These are phyloP conservation scores for Daldinia vernicosa DNA, from an alignment of 495 filamentous ascomycete genomes.

Conservation along the genomic window DNA sequence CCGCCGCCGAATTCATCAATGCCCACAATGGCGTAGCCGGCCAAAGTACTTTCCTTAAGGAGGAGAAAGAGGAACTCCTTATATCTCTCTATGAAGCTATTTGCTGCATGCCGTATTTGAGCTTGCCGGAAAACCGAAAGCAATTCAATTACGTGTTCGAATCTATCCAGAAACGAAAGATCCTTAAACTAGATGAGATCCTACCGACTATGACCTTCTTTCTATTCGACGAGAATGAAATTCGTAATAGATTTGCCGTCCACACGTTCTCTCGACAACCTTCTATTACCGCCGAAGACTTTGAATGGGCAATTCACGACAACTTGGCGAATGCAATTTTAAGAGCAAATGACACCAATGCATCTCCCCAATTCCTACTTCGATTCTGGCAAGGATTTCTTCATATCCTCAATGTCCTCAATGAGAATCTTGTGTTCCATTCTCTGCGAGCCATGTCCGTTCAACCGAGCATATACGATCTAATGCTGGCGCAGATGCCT, in stretches of 20 bases:
- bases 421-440: slow-evolving; percentile 78
- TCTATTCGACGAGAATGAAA: slow-evolving; percentile 72
- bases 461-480: slow-evolving; percentile 71
- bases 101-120: slow-evolving; percentile 59
- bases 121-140: slow-evolving; percentile 48
- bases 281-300: slow-evolving; percentile 70
- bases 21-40: slow-evolving; percentile 46
- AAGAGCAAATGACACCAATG: slow-evolving; percentile 58
- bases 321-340: slow-evolving; percentile 61
- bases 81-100: slow-evolving; percentile 63
- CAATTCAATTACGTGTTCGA: slow-evolving; percentile 81
- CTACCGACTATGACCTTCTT: slow-evolving; percentile 83
- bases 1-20: slow-evolving; percentile 51
- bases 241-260: slow-evolving; percentile 72
- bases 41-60: slow-evolving; percentile 47
- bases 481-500: slow-evolving; percentile 78
- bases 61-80: slow-evolving; percentile 49
- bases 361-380: slow-evolving; percentile 56
- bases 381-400: slow-evolving; percentile 80
- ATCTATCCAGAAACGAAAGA: slow-evolving; percentile 75
- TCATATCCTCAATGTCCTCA: slow-evolving; percentile 72
- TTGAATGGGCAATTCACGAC: slow-evolving; percentile 82
- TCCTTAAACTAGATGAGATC: slow-evolving; percentile 72
- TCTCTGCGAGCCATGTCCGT: slow-evolving; percentile 80
- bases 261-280: slow-evolving; percentile 69